A percentile compares a stretch with the other conserved stretches of the same genome.
Conservation (phyloP, 2,329 filamentous ascomycete species). For the Paecilomyces sp. region DNA sequence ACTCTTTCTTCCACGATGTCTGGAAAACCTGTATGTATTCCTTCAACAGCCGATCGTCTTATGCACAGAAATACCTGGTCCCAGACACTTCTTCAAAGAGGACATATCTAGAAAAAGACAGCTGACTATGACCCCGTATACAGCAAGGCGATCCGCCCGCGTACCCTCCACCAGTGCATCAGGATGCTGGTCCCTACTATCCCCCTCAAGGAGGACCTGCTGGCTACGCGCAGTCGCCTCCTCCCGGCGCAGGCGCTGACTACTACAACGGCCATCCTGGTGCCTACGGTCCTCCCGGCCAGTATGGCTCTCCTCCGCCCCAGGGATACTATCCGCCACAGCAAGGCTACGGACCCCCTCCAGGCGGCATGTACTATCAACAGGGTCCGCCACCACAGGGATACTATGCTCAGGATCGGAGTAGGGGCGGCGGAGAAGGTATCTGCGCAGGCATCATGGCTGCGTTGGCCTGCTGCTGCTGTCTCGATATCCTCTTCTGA, state of each 20-base stretch:
- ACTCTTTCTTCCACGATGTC: slow-evolving; percentile 1
- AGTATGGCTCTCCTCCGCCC: slow-evolving; percentile 2
- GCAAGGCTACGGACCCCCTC: slow-evolving; percentile 22
- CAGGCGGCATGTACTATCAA: slow-evolving; percentile 30
- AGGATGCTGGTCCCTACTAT: slow-evolving; percentile 21
- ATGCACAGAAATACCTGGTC: neutral
- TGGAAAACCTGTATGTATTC: slow-evolving; percentile 5
- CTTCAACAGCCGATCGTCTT: neutral
- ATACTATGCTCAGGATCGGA: slow-evolving; percentile 28
- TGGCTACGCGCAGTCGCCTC: slow-evolving; percentile 13
- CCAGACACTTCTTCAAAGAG: neutral
- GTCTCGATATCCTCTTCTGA: slow-evolving; percentile 41
- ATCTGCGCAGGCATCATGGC: slow-evolving; percentile 42
- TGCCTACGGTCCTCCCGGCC: slow-evolving; percentile 2
- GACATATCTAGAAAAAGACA: neutral
- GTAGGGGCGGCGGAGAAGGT: slow-evolving; percentile 22
- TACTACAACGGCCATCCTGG: slow-evolving; percentile 23
- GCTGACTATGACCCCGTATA: neutral
- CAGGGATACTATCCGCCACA: slow-evolving; percentile 21
- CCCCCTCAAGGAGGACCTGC: slow-evolving; percentile 5
- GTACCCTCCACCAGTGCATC: slow-evolving; percentile 26
- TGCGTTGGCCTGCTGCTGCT: slow-evolving; percentile 44
- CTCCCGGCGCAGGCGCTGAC: slow-evolving; percentile 21
- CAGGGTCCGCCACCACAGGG: slow-evolving; percentile 31
- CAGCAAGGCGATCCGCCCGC: slow-evolving; percentile 30